These are phyloP conservation scores for Yarrowia phangngaensis DNA, from an alignment of 805 yeast species.

Conservation along the genomic window DNA sequence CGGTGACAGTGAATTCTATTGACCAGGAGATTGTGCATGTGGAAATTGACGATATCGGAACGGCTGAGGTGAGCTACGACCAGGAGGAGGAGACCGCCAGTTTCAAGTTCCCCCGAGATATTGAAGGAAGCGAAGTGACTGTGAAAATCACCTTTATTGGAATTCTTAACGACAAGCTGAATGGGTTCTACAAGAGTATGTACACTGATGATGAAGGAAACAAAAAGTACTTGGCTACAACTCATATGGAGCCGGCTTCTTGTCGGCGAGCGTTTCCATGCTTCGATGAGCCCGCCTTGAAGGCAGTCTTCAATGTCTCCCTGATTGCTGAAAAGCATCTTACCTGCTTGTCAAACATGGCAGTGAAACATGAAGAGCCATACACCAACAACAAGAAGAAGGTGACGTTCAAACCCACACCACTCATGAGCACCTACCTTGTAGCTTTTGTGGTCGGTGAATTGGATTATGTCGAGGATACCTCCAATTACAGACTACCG, in stretches of 20 bases:
- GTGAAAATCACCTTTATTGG: constrained; percentile 55
- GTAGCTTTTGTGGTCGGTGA: constrained; percentile 76
- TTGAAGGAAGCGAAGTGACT: constrained; percentile 46
- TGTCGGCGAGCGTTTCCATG: constrained; percentile 76
- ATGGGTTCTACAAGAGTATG: constrained; percentile 67
- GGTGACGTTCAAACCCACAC: constrained; percentile 58
- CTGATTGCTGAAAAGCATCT: constrained; percentile 50
- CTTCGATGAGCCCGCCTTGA: constrained; percentile 67
- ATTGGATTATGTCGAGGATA: constrained; percentile 55
- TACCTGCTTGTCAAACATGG: constrained; percentile 68
- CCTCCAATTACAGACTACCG: constrained; percentile 54
- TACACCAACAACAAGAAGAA: constrained; percentile 44
- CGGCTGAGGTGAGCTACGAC: constrained; percentile 35
- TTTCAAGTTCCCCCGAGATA: constrained; percentile 54
- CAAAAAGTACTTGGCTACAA: constrained; percentile 56
- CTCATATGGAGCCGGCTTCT: constrained; percentile 74
- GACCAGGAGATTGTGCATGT: constrained; percentile 60
- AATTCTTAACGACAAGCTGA: constrained; percentile 60
- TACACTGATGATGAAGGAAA: constrained; percentile 52
- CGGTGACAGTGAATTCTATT: constrained; percentile 53
- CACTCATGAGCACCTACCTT: constrained; percentile 67
- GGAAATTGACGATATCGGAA: constrained; percentile 38
- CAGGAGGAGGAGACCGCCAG: constrained; percentile 57
- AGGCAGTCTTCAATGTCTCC: constrained; percentile 60
- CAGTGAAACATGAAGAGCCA: constrained; percentile 44